A percentile compares a stretch with the other conserved stretches of the same genome.
Evolutionary conservation across 352 stramenopile genomes (phyloP).

Genomic region (Globisporangium polare): DNA sequence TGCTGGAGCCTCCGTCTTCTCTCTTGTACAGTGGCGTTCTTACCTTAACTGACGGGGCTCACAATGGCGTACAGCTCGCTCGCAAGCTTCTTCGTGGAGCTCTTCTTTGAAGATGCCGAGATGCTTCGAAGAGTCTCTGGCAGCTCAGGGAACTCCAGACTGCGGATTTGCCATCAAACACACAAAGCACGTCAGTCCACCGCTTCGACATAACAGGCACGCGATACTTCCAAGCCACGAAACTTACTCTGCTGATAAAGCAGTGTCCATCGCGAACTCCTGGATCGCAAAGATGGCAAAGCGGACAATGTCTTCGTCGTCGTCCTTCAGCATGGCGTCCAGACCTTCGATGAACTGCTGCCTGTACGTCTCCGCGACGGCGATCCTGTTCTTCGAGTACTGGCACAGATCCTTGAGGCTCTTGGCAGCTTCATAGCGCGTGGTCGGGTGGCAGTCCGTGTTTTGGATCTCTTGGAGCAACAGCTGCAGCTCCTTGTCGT

Average conservation of each 20-base stretch:
- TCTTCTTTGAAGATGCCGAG: constrained; percentile 52
- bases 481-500: constrained; percentile 49
- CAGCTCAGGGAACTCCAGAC: constrained; percentile 50
- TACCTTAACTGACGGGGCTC: constrained; percentile 41
- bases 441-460: constrained; percentile 38
- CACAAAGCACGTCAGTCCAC: constrained; percentile 1
- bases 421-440: constrained; percentile 65
- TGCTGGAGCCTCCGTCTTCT: background rate
- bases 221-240: constrained; percentile 3
- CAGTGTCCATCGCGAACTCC: constrained; percentile 56
- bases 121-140: constrained; percentile 58
- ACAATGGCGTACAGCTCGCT: constrained; percentile 62
- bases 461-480: constrained; percentile 58
- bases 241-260: constrained; percentile 46
- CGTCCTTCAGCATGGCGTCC: constrained; percentile 60
- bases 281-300: constrained; percentile 74
- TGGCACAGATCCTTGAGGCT: constrained; percentile 74
- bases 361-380: constrained; percentile 35
- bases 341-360: constrained; percentile 51
- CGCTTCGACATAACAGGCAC: constrained; percentile 6
- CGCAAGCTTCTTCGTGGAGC: constrained; percentile 69
- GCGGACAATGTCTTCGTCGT: constrained; percentile 71
- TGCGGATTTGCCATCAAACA: constrained; percentile 14
- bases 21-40: constrained; percentile 6
- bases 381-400: constrained; percentile 42